phyloP scores from a whole-genome alignment of 345 rosid species.

The Carallia pectinifolia region DNA sequence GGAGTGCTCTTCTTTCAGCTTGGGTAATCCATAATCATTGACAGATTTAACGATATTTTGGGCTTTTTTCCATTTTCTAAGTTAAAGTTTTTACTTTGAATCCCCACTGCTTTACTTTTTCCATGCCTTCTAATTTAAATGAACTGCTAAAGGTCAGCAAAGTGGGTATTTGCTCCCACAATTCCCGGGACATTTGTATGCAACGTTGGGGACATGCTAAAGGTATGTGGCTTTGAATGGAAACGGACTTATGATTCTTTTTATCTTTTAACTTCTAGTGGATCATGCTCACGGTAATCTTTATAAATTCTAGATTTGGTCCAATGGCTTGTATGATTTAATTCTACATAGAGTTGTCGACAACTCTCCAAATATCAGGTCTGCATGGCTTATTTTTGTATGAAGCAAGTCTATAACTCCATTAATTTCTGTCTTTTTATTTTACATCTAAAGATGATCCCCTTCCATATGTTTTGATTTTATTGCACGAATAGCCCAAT shows the following conservation, averaged over 20 bases:
- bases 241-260: neutral
- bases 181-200: constrained; percentile 81
- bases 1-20: too few relatives aligned
- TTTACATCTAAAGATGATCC: neutral
- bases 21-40: too few relatives aligned
- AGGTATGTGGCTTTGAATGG: constrained; percentile 37
- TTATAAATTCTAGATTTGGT: constrained; percentile 53
- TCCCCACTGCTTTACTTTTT: too few relatives aligned
- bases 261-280: neutral
- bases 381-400: constrained; percentile 69
- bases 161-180: constrained; percentile 88
- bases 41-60: too few relatives aligned
- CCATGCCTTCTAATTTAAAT: neutral
- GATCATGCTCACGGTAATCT: constrained; percentile 1
- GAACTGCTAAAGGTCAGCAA: constrained; percentile 63
- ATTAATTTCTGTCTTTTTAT: neutral
- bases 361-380: constrained; percentile 56
- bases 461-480: neutral
- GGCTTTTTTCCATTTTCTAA: too few relatives aligned
- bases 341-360: constrained; percentile 75
- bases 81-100: too few relatives aligned
- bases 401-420: constrained; percentile 56
- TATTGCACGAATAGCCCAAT: constrained; percentile 48
- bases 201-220: constrained; percentile 93
- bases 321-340: constrained; percentile 82